Percentiles rank a stretch among this genome's conserved stretches.
Conservation (phyloP, 306 rosid genomes). For the Mimosa pudica region DNA sequence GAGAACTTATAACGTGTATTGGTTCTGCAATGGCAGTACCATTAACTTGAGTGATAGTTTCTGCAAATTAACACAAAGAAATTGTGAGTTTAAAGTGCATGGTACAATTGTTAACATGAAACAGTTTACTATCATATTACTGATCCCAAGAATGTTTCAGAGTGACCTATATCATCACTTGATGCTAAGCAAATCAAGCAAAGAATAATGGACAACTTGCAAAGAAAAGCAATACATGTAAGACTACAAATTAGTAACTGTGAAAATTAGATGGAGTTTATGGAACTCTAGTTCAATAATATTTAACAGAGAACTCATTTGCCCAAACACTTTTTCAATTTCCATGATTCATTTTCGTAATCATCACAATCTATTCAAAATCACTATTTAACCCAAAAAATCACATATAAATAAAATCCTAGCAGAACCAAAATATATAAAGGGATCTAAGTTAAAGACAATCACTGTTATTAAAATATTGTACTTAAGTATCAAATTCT, state of each 20-base stretch:
- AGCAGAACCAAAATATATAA: slow-evolving; percentile 16
- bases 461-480: neutral
- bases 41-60: slow-evolving; percentile 69
- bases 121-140: slow-evolving; percentile 21
- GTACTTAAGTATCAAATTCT: neutral
- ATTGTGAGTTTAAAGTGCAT: slow-evolving; percentile 20
- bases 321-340: slow-evolving; percentile 6
- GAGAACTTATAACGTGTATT: slow-evolving; percentile 70
- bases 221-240: slow-evolving; percentile 2
- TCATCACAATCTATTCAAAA: slow-evolving; percentile 12
- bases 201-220: neutral
- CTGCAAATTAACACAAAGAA: slow-evolving; percentile 56
- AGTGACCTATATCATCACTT: slow-evolving; percentile 11
- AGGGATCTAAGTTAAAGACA: slow-evolving; percentile 1
- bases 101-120: slow-evolving; percentile 26
- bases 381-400: slow-evolving; percentile 7
- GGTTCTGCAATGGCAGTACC: slow-evolving; percentile 66
- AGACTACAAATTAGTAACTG: neutral
- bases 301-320: neutral
- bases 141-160: neutral
- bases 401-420: neutral
- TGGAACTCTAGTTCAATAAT: neutral
- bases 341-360: slow-evolving; percentile 18
- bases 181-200: slow-evolving; percentile 4
- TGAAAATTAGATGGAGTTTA: neutral